Evolutionary conservation across 805 yeast genomes (phyloP).

Genomic region (Ogataea glucozyma): DNA sequence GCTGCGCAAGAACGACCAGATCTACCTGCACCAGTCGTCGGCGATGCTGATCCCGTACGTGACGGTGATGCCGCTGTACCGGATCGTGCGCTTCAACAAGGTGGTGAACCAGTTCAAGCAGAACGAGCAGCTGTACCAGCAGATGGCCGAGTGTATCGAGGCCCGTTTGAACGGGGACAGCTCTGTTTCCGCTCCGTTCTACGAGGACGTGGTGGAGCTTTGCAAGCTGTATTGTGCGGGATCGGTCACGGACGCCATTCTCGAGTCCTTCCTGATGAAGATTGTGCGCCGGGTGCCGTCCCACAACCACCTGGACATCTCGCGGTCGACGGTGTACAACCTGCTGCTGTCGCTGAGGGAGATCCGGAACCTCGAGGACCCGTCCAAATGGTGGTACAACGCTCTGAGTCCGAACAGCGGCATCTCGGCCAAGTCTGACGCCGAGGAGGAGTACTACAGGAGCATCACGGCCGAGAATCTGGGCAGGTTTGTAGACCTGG

Average conservation of each 20-base stretch:
- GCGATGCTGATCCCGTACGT: constrained; percentile 40
- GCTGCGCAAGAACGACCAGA: constrained; percentile 48
- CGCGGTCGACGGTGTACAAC: constrained; percentile 55
- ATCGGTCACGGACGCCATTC: constrained; percentile 46
- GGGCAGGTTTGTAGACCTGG: constrained; percentile 17
- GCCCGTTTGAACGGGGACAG: constrained; percentile 10
- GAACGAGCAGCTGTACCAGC: constrained; percentile 26
- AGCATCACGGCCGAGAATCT: constrained; percentile 26
- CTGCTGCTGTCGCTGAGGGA: constrained; percentile 40
- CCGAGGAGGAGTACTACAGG: constrained; percentile 45
- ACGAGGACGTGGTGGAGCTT: constrained; percentile 43
- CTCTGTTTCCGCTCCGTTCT: constrained; percentile 16
- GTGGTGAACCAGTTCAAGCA: constrained; percentile 32
- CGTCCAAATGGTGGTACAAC: constrained; percentile 50
- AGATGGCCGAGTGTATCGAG: constrained; percentile 28
- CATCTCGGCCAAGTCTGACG: constrained; percentile 43
- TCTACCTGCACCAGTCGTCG: constrained; percentile 28
- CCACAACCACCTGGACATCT: constrained; percentile 43
- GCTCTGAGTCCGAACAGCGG: constrained; percentile 46
- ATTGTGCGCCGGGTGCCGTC: constrained; percentile 36
- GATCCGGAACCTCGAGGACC: constrained; percentile 42
- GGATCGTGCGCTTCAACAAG: constrained; percentile 37
- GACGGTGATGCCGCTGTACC: constrained; percentile 43
- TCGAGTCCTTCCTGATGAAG: constrained; percentile 50
- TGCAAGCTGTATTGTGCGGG: constrained; percentile 59